Evolutionary conservation across 1,139 yeast species (phyloP).

Genomic region (Arxiozyma slooffiae): DNA sequence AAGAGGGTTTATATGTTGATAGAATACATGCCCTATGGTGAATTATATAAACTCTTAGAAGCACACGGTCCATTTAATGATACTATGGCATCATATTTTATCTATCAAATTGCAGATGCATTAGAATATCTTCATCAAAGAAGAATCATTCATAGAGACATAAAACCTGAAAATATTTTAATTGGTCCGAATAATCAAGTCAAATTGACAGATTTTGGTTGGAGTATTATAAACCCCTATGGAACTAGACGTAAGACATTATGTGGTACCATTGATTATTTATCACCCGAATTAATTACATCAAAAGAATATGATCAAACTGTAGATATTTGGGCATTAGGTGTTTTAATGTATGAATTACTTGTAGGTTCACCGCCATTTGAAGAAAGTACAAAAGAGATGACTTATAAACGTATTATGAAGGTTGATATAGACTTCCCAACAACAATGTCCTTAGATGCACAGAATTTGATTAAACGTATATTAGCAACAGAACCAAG

Average conservation of each 20-base stretch:
- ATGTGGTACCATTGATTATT: conserved; percentile 90
- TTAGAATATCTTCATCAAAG: conserved; percentile 65
- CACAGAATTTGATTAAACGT: conserved; percentile 58
- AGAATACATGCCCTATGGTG: conserved; percentile 84
- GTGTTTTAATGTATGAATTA: conserved; percentile 76
- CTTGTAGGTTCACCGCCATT: conserved; percentile 87
- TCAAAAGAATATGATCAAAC: conserved; percentile 65
- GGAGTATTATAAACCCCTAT: conserved; percentile 70
- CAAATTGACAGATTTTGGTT: conserved; percentile 89
- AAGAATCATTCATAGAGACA: conserved; percentile 79
- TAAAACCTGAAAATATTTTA: conserved; percentile 84
- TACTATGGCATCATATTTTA: conserved; percentile 63
- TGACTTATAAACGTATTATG: conserved; percentile 72
- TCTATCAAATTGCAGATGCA: conserved; percentile 75
- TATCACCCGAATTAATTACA: conserved; percentile 94
- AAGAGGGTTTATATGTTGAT: conserved; percentile 71
- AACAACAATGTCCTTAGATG: conserved; percentile 56
- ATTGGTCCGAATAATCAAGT: conserved; percentile 62
- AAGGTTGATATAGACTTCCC: conserved; percentile 72
- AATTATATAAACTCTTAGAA: conserved; percentile 65
- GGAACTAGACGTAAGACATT: conserved; percentile 57
- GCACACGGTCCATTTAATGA: conserved; percentile 59
- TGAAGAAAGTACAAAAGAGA: conserved; percentile 62
- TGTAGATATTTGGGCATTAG: conserved; percentile 91
- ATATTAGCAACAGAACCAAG: conserved; percentile 58